Evolutionary conservation across 345 rosid genomes (phyloP).

Genomic region (Limnanthes douglasii): DNA sequence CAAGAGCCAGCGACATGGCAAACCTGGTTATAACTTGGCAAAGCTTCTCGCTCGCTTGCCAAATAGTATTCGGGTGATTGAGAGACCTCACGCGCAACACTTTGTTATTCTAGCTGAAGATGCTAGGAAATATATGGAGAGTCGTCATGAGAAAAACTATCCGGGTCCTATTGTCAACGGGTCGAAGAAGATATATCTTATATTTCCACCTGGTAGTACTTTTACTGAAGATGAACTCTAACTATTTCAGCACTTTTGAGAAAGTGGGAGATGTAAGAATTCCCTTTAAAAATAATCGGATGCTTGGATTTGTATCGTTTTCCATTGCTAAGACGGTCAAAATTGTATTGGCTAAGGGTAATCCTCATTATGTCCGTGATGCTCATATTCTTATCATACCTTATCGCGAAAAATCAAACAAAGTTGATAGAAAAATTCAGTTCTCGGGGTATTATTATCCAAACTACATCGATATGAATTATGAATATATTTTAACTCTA

Average conservation of each 20-base stretch:
- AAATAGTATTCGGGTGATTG: slow-evolving; percentile 72
- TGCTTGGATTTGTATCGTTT: slow-evolving; percentile 95
- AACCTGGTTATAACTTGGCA: slow-evolving; percentile 88
- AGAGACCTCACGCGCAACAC: slow-evolving; percentile 98
- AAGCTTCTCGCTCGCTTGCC: slow-evolving; percentile 80
- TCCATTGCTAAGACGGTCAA: slow-evolving; percentile 50
- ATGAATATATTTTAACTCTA: slow-evolving; percentile 33
- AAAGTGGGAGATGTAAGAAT: slow-evolving; percentile 90
- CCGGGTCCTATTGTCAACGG: slow-evolving; percentile 43
- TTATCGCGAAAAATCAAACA: slow-evolving; percentile 76
- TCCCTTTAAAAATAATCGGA: slow-evolving; percentile 86
- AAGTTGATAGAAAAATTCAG: slow-evolving; percentile 42
- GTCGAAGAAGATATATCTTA: slow-evolving; percentile 81
- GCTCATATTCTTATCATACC: slow-evolving; percentile 97
- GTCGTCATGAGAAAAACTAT: slow-evolving; percentile 36
- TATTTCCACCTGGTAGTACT: slow-evolving; percentile 87
- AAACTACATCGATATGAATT: slow-evolving; percentile 21
- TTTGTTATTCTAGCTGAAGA: slow-evolving; percentile 84
- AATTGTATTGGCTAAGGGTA: slow-evolving; percentile 63
- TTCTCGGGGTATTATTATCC: slow-evolving; percentile 17
- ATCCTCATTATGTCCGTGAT: slow-evolving; percentile 88
- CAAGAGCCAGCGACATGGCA: slow-evolving; percentile 96
- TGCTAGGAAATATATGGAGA: slow-evolving; percentile 36
- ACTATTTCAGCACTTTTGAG: slow-evolving; percentile 79
- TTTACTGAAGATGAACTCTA: slow-evolving; percentile 71